Percentiles rank a stretch among this genome's conserved stretches.
Conservation (phyloP, 768 basidiomycete species). For the Termitomyces sp. region DNA sequence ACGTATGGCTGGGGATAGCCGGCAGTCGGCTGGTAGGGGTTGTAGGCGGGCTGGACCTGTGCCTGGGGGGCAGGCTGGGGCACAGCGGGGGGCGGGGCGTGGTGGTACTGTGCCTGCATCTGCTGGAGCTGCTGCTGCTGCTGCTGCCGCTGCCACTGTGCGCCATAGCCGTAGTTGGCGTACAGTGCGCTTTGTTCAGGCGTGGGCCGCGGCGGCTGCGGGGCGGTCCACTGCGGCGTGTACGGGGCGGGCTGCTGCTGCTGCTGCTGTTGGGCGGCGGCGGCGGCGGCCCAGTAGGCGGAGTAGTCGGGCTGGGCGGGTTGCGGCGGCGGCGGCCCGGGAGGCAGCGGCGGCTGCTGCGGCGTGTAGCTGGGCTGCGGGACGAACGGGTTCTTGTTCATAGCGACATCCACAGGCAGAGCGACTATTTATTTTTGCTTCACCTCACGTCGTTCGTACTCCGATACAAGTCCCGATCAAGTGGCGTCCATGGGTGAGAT, state of each 20-base stretch:
- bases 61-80: no score
- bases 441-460: conserved; percentile 2
- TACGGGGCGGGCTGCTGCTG: conserved; percentile 36
- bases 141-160: conserved; percentile 71
- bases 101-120: conserved; percentile 51
- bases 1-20: conserved; percentile 66
- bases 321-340: conserved; percentile 64
- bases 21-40: conserved; percentile 70
- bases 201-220: conserved; percentile 64
- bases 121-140: conserved; percentile 42
- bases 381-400: conserved; percentile 86
- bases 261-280: conserved; percentile 59
- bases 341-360: conserved; percentile 75
- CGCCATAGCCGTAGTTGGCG: conserved; percentile 89
- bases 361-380: conserved; percentile 65
- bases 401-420: conserved; percentile 19
- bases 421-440: not conserved
- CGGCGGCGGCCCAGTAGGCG: conserved; percentile 41
- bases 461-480: conserved; percentile 12
- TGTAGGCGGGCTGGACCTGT: conserved; percentile 70
- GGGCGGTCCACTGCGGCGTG: conserved; percentile 70
- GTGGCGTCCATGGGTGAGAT: no score
- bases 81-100: conserved; percentile 53
- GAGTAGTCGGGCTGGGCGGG: conserved; percentile 19
- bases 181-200: conserved; percentile 83